Evolutionary conservation across 495 filamentous ascomycete genomes (phyloP).

Genomic region (Collariella sp.): DNA sequence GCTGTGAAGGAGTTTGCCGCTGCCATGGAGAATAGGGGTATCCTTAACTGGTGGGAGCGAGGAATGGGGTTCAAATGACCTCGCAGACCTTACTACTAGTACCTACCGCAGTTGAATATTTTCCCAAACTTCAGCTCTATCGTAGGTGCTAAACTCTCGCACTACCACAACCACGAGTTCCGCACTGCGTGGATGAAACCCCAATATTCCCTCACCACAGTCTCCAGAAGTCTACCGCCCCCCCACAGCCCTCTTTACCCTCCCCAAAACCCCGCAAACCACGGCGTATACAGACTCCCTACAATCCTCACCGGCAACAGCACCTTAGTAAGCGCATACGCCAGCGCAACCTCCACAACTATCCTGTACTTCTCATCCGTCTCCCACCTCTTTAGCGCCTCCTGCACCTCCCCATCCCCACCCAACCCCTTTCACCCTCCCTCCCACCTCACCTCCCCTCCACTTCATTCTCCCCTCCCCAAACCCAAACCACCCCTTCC

Average conservation of each 20-base stretch:
- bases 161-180: too few relatives aligned
- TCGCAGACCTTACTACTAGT: not conserved
- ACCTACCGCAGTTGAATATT: not conserved
- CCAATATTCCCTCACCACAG: not conserved
- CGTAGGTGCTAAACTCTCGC: too few relatives aligned
- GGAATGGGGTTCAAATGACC: slow-evolving; percentile 23
- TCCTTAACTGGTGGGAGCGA: slow-evolving; percentile 21
- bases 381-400: slow-evolving; percentile 22
- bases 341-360: slow-evolving; percentile 66
- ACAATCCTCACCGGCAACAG: slow-evolving; percentile 67
- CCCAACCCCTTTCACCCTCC: not conserved
- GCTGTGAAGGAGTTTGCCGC: slow-evolving; percentile 21
- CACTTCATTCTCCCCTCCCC: slow-evolving; percentile 5
- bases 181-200: too few relatives aligned
- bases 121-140: too few relatives aligned
- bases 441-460: slow-evolving; percentile 10
- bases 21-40: slow-evolving; percentile 24
- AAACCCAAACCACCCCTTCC: slow-evolving; percentile 44
- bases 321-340: slow-evolving; percentile 81
- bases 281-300: slow-evolving; percentile 78
- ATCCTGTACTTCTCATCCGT: slow-evolving; percentile 43
- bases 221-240: not conserved
- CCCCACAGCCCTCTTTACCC: not conserved
- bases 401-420: slow-evolving; percentile 7
- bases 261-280: slow-evolving; percentile 65